Conservation (phyloP, 192 early-diverging fungal species). For the Paraglomus brasilianum region DNA sequence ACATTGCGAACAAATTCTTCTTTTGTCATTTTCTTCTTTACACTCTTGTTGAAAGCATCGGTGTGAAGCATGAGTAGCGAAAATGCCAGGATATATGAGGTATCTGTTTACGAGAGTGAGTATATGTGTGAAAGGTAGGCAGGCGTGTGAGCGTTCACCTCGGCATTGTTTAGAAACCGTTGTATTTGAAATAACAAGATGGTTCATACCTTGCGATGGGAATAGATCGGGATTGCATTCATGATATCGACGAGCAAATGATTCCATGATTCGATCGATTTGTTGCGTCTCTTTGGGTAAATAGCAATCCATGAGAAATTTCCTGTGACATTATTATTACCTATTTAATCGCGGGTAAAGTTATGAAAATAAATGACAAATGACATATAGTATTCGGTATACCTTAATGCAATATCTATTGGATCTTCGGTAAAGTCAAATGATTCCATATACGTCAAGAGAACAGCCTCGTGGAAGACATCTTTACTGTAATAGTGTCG, state of each 20-base stretch:
- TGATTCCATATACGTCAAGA: constrained; percentile 57
- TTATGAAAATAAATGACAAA: constrained; percentile 8
- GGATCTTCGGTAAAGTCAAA: constrained; percentile 64
- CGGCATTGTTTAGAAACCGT: not conserved
- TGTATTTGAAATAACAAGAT: not conserved
- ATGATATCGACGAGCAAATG: constrained; percentile 74
- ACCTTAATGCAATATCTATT: constrained; percentile 63
- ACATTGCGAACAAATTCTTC: constrained; percentile 72
- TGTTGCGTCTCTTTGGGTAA: constrained; percentile 82
- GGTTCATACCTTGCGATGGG: constrained; percentile 42
- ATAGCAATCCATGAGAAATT: constrained; percentile 68
- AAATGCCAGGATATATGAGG: constrained; percentile 75
- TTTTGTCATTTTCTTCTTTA: constrained; percentile 80
- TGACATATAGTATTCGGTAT: not conserved
- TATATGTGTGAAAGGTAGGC: not conserved
- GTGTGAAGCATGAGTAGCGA: constrained; percentile 82
- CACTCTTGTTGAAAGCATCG: constrained; percentile 81
- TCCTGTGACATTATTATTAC: constrained; percentile 43
- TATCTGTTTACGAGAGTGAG: constrained; percentile 44
- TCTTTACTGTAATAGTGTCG: constrained; percentile 26
- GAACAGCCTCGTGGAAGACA: constrained; percentile 54
- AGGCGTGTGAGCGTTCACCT: not conserved
- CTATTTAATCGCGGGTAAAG: not conserved
- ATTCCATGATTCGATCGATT: constrained; percentile 75
- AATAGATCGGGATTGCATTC: constrained; percentile 65